These are phyloP conservation scores for Leptographium galeiforme DNA, from an alignment of 2,329 filamentous ascomycete genomes.

Conservation along the genomic window DNA sequence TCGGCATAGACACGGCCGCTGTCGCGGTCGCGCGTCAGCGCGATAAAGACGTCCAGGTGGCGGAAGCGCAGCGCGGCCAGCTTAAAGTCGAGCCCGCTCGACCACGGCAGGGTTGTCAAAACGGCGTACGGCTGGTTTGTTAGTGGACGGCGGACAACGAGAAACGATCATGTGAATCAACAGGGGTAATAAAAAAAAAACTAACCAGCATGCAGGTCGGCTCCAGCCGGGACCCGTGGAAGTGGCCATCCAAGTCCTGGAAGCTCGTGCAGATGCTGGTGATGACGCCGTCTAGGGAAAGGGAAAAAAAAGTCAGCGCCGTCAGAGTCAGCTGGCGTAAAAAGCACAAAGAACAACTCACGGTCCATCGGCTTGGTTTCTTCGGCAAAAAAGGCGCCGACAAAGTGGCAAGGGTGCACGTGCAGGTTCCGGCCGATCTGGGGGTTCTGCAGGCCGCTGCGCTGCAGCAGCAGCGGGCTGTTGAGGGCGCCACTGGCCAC, in stretches of 20 bases:
- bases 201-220: constrained; percentile 55
- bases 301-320: neutral
- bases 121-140: constrained; percentile 44
- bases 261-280: constrained; percentile 66
- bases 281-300: constrained; percentile 51
- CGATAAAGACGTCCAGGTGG: constrained; percentile 59
- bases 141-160: neutral
- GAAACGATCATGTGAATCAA: no score
- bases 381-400: constrained; percentile 52
- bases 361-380: constrained; percentile 58
- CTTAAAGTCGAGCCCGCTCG: constrained; percentile 57
- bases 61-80: constrained; percentile 53
- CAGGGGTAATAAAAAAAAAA: no score
- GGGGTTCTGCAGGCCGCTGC: constrained; percentile 59
- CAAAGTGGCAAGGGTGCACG: constrained; percentile 57
- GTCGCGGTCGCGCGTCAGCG: constrained; percentile 63
- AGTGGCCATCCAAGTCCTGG: constrained; percentile 66
- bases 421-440: constrained; percentile 75
- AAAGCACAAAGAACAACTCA: constrained; percentile 8
- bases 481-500: constrained; percentile 65
- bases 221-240: constrained; percentile 77
- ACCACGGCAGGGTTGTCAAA: constrained; percentile 53
- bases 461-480: constrained; percentile 61
- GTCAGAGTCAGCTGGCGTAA: neutral
- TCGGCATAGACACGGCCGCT: constrained; percentile 63